These are phyloP conservation scores for Coemansia sp. DNA, from an alignment of 192 early-diverging fungal species.

Conservation along the genomic window DNA sequence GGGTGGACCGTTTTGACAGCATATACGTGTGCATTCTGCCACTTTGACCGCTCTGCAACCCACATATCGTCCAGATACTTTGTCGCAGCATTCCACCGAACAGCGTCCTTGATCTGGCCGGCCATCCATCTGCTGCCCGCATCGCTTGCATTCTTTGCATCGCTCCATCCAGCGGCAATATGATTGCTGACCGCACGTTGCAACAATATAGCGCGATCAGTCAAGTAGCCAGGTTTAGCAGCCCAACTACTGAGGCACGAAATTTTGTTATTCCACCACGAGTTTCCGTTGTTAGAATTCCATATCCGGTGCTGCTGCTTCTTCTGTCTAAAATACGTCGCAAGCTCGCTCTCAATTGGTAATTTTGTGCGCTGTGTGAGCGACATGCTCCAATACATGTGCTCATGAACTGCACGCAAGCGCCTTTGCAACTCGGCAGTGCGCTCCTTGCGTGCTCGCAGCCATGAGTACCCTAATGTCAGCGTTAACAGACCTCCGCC, in stretches of 20 bases:
- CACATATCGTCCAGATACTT: conserved; percentile 1
- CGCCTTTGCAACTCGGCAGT: conserved; percentile 23
- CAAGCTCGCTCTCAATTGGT: conserved; percentile 2
- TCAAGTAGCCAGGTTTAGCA: conserved; percentile 22
- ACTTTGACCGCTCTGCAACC: conserved; percentile 30
- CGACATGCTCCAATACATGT: conserved; percentile 56
- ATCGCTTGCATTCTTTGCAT: conserved; percentile 4
- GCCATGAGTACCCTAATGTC: conserved; percentile 19
- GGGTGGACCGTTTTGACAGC: conserved; percentile 45
- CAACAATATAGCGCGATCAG: background rate
- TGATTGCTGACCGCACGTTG: background rate
- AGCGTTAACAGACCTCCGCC: conserved; percentile 29
- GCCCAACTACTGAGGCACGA: conserved; percentile 21
- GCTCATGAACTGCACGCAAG: conserved; percentile 12
- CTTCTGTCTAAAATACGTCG: background rate
- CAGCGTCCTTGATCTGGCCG: conserved; percentile 9
- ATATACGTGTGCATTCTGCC: conserved; percentile 25
- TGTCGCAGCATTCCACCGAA: conserved; percentile 15
- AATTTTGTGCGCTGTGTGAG: conserved; percentile 20
- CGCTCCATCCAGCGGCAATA: conserved; percentile 10
- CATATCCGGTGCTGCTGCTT: background rate
- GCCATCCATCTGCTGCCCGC: conserved; percentile 1
- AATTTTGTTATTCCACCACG: conserved; percentile 39
- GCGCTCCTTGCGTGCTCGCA: conserved; percentile 27
- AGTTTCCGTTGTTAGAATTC: background rate